Conservation (phyloP, 345 rosid genomes). For the Pistacia integerrima region DNA sequence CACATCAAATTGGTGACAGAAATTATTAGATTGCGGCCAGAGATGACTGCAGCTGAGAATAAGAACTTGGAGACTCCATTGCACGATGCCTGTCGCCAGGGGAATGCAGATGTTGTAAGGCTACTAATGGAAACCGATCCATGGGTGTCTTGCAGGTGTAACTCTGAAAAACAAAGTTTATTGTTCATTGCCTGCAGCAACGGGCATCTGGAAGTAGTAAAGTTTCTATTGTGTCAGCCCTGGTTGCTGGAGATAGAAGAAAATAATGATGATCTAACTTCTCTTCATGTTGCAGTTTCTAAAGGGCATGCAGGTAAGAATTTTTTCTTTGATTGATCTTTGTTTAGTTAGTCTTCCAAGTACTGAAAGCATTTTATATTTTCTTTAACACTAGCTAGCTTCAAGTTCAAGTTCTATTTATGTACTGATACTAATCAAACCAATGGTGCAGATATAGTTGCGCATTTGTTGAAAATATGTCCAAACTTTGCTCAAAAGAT, state of each 20-base stretch:
- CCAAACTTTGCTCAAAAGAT: slow-evolving; percentile 11
- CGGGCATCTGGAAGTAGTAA: neutral
- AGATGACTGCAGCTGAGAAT: slow-evolving; percentile 5
- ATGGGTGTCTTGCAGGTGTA: slow-evolving; percentile 1
- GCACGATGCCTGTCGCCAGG: slow-evolving; percentile 9
- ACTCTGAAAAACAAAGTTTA: neutral
- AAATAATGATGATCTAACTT: too few species aligned
- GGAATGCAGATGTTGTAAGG: neutral
- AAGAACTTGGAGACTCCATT: slow-evolving; percentile 8
- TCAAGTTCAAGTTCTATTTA: too few species aligned
- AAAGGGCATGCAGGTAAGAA: neutral
- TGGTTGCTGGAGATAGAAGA: neutral
- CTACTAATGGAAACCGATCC: neutral
- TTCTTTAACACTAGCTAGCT: too few species aligned
- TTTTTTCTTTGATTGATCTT: too few species aligned
- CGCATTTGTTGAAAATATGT: neutral
- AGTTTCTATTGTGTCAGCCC: neutral
- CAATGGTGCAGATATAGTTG: neutral
- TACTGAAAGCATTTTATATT: too few species aligned
- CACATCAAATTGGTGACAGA: neutral
- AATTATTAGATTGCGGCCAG: neutral
- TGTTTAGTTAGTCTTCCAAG: too few species aligned
- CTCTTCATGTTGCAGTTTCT: neutral
- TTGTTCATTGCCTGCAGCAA: slow-evolving; percentile 8
- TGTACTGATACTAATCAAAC: too few species aligned